phyloP scores from a whole-genome alignment of 164 flowering plant genomes.

The Vitis rotundifolia region DNA sequence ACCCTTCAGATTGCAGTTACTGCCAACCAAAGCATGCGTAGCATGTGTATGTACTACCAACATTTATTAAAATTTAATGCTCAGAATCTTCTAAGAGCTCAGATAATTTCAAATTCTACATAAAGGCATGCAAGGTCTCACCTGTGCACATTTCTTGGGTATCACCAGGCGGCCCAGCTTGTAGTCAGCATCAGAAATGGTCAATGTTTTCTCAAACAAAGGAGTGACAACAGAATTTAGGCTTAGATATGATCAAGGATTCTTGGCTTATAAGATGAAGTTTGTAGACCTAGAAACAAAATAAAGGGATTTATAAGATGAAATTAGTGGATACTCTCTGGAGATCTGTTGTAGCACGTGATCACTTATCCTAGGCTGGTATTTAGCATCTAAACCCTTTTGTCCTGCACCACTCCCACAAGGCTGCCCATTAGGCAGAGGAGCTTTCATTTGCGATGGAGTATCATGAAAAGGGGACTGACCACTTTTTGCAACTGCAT shows the following conservation, averaged over 20 bases:
- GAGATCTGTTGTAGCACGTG: conserved; percentile 9
- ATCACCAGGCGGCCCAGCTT: conserved; percentile 20
- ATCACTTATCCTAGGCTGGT: conserved; percentile 12
- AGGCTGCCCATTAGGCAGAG: not conserved
- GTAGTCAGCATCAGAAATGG: conserved; percentile 19
- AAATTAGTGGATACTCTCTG: conserved; percentile 21
- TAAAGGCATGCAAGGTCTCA: conserved; percentile 6
- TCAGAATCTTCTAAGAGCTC: too few relatives aligned
- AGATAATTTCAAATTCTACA: too few relatives aligned
- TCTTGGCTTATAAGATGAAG: not conserved
- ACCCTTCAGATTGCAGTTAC: too few relatives aligned
- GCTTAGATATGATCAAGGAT: conserved; percentile 19
- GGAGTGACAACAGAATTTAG: conserved; percentile 13
- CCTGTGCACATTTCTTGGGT: conserved; percentile 29
- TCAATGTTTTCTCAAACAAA: conserved; percentile 29
- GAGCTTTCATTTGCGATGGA: not conserved
- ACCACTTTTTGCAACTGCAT: not conserved
- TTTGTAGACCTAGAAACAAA: not conserved
- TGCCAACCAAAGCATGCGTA: too few relatives aligned
- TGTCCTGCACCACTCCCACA: too few relatives aligned
- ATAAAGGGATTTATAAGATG: not conserved
- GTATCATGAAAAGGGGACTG: too few relatives aligned
- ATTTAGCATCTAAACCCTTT: not conserved
- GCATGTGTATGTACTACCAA: too few relatives aligned
- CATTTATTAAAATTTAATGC: too few relatives aligned